Evolutionary conservation across 140 eudicot species (phyloP).

Genomic region (Flaveria floridana): DNA sequence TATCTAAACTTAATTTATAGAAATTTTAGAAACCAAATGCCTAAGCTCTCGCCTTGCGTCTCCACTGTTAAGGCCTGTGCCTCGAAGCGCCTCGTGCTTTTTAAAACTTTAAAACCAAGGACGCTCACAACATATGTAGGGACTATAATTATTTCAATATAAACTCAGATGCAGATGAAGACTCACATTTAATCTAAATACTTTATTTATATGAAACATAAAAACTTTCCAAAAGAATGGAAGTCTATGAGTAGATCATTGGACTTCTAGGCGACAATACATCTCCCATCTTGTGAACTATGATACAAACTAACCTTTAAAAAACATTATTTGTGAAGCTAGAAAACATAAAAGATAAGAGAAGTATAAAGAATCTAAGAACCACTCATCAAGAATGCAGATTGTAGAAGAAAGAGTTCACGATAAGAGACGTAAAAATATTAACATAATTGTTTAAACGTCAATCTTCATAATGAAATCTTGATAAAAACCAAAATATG

Average conservation of each 20-base stretch:
- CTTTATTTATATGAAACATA: too few relatives aligned
- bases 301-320: neutral
- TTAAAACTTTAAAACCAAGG: too few relatives aligned
- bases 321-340: conserved; percentile 13
- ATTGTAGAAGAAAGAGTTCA: neutral
- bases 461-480: conserved; percentile 60
- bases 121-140: too few relatives aligned
- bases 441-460: conserved; percentile 21
- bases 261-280: too few relatives aligned
- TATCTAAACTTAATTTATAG: too few relatives aligned
- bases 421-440: conserved; percentile 20
- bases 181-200: too few relatives aligned
- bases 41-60: neutral
- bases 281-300: conserved; percentile 1
- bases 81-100: neutral
- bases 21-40: too few relatives aligned
- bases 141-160: too few relatives aligned
- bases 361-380: neutral
- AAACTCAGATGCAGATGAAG: too few relatives aligned
- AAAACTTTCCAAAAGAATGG: too few relatives aligned
- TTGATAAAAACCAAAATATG: conserved; percentile 76
- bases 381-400: conserved; percentile 3
- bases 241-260: too few relatives aligned
- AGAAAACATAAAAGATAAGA: neutral
- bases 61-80: neutral